A percentile compares a stretch with the other conserved stretches of the same genome.
Conservation (phyloP, 1,139 yeast genomes). For the Yamadazyma diospyri region DNA sequence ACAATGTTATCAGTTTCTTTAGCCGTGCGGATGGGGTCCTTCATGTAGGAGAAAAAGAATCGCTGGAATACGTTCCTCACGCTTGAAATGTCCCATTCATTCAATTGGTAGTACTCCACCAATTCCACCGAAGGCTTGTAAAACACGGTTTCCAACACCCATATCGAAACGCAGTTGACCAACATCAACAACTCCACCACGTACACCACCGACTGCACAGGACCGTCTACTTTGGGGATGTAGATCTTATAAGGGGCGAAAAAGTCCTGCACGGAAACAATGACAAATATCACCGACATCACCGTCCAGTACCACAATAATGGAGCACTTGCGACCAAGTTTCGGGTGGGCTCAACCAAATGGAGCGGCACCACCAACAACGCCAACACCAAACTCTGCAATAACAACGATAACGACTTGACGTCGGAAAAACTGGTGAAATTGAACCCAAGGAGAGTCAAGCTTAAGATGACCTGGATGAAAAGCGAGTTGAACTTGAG, state of each 20-base stretch:
- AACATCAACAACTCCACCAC: constrained; percentile 19
- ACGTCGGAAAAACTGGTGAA: constrained; percentile 8
- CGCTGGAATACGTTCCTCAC: constrained; percentile 23
- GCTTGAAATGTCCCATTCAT: constrained; percentile 26
- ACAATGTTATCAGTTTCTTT: constrained; percentile 19
- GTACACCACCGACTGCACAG: constrained; percentile 13
- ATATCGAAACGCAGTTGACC: constrained; percentile 30
- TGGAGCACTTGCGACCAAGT: constrained; percentile 24
- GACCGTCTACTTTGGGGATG: constrained; percentile 14
- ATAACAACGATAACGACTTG: constrained; percentile 9
- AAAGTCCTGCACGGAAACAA: constrained; percentile 27
- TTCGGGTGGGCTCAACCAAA: constrained; percentile 29
- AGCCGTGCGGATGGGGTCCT: constrained; percentile 20
- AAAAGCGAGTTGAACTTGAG: constrained; percentile 22
- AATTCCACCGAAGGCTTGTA: constrained; percentile 48
- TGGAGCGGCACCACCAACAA: constrained; percentile 28
- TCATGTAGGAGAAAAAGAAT: constrained; percentile 22
- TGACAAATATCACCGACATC: constrained; percentile 16
- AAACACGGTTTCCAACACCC: constrained; percentile 31
- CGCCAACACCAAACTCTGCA: constrained; percentile 14
- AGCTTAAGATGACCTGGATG: constrained; percentile 19
- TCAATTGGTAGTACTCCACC: constrained; percentile 32
- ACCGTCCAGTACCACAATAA: constrained; percentile 32
- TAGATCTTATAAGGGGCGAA: constrained; percentile 27
- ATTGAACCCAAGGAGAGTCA: constrained; percentile 17